phyloP scores from a whole-genome alignment of 345 rosid genomes.

The Eucalyptus polyanthemos region DNA sequence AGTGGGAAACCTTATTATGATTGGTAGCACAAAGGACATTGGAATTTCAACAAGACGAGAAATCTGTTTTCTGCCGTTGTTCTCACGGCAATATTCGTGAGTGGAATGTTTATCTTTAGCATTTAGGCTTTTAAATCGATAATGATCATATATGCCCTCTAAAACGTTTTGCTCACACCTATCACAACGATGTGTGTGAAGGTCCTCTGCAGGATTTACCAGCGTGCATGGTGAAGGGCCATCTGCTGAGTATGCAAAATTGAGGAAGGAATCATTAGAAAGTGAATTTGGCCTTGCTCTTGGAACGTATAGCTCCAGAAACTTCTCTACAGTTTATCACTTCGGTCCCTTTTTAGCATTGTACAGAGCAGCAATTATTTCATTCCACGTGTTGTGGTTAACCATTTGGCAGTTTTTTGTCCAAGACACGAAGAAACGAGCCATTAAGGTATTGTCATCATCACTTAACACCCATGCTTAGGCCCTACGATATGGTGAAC shows the following conservation, averaged over 20 bases:
- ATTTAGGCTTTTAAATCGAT: not conserved
- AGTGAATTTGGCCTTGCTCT: conserved; percentile 73
- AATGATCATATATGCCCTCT: not conserved
- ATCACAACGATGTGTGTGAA: not conserved
- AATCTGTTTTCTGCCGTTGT: conserved; percentile 7
- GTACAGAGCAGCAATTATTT: conserved; percentile 81
- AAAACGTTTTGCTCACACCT: not conserved
- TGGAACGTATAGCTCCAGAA: conserved; percentile 53
- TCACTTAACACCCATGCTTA: not conserved
- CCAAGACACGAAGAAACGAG: conserved; percentile 60
- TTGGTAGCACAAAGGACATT: not conserved
- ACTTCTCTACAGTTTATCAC: conserved; percentile 41
- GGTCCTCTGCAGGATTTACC: conserved; percentile 47
- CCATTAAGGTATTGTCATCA: conserved; percentile 38
- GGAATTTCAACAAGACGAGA: conserved; percentile 9
- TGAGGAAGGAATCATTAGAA: conserved; percentile 95
- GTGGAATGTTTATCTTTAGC: conserved; percentile 1
- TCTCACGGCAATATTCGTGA: conserved; percentile 27
- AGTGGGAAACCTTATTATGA: not conserved
- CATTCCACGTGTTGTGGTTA: conserved; percentile 67
- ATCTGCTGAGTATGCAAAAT: conserved; percentile 70
- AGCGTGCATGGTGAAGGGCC: conserved; percentile 85
- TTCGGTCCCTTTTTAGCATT: conserved; percentile 83
- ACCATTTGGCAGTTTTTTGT: conserved; percentile 60
- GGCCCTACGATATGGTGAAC: not conserved